Base-by-base conservation (phyloP, 768 basidiomycete genomes). In the Amanita molliuscula region DNA sequence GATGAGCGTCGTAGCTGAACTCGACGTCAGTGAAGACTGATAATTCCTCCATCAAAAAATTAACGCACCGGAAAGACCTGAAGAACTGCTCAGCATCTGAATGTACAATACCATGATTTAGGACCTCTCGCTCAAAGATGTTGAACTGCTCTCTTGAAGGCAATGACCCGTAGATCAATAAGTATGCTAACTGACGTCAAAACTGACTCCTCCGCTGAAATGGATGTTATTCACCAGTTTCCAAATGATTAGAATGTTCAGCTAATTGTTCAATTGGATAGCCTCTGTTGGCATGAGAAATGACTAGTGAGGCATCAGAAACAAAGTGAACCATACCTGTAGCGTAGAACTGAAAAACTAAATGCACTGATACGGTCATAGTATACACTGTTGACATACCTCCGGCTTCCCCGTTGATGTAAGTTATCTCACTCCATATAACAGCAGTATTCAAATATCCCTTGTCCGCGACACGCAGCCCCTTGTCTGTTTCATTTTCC, bases 261-360 rank as follows among this genome's bases (percentile, higher is more conserved):
- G 91, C 90, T 28, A 95, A 81, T 59, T 93, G 86, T 60, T 95
- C 92, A 56, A 95, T 94, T 13, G 92, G 91, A 61, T 92, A 93
- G 18, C 92, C 92, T 67, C 90, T 86, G 56, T 34, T 43, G 18
- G 15, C 4, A n/a, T 48, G 20, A 53, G 40, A 11, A 18, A n/a
- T 48, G 20, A 53, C 31, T 8, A 18, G n/a, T 5, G 10, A 23
- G 10, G 20, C 21, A 23, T 48, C 15, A 51, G 49, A 25, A 7
- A 47, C 43, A 35, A 29, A 26, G 10, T 10, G 54, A 28, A 33
- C 21, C 55, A 33, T 52, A 84, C 86, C 86, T 78, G 66, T 89
- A 90, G 41, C 87, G 81, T 53, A 89, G 64, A 44, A 89, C 77
- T 72, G 52, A 13, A 45, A 5, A 11, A 21, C 25, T 29, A 2